Base-by-base conservation (phyloP, 2,329 filamentous ascomycete species). In the Trichophyton benhamiae region DNA sequence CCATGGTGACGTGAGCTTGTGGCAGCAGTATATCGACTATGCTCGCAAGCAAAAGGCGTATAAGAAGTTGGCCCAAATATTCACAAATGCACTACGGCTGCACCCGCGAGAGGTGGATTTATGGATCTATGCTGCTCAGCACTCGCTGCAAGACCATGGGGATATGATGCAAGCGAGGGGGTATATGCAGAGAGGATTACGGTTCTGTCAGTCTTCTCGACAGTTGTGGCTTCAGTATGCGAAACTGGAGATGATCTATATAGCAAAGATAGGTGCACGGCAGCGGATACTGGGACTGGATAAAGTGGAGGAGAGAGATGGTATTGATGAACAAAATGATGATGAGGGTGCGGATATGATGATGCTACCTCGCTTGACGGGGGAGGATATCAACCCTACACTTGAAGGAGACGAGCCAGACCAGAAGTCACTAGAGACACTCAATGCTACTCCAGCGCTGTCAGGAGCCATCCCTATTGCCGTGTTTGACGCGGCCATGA, bases 391-490 rank as follows among this genome's bases (percentile, higher is more conserved):
- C 65, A 79, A 83, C 60, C 79, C 83, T 3, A 78, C 78, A 36
- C 74, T 75, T 17, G 75, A 79, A n/a, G 81, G 80, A 27, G 78
- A 77, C 65, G 76, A 80, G 70, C 75, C 80, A 60, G 76, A 84
- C 68, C 66, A 78, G 64, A 73, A 77, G 66, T 79, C 80, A 60
- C 77, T 95, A 65, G 79, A 87, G 69, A 84, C 83, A 64, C 75
- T 88, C 15, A 81, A 82, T 42, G 78, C 80, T 62, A 92, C 91
- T 57, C 91, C 92, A 3, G 90, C 90, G 8, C 80, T 96, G 65
- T 89, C 88, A 63, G 94, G 94, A n/a, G 94, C 90, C 15, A 96
- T 99, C 66, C 91, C 94, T 1, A 82, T 91, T 61, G 91, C 92
- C 44, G 89, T 99, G 57, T 96, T 96, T 70, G 90, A 96, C 69